Percentiles rank a stretch among this genome's conserved stretches.
Evolutionary conservation across 768 basidiomycete genomes (phyloP).

Genomic region (Pleurotus platypus): DNA sequence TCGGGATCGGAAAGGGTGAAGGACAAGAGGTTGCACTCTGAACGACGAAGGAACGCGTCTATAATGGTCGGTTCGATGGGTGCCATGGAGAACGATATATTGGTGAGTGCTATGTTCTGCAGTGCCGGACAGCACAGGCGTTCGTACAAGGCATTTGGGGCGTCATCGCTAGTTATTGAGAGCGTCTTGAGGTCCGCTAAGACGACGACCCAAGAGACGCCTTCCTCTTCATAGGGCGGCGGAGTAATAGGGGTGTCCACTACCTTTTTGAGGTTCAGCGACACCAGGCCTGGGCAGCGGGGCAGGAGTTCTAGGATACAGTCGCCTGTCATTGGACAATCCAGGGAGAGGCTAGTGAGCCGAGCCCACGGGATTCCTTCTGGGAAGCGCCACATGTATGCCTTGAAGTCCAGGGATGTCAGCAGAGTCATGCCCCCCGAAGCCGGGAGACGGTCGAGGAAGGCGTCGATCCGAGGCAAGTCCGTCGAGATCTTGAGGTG

Average conservation of each 20-base stretch:
- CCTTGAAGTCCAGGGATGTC: neutral
- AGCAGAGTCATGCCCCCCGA: neutral
- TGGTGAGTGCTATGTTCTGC: neutral
- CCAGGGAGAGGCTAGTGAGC: neutral
- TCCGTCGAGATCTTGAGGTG: neutral
- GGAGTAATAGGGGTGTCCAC: neutral
- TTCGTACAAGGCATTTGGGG: neutral
- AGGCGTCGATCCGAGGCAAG: neutral
- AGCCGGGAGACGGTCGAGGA: neutral
- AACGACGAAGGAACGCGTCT: neutral
- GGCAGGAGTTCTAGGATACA: neutral
- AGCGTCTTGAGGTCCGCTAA: neutral
- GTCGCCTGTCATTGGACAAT: slow-evolving; percentile 1
- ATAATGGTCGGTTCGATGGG: neutral
- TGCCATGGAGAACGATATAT: neutral
- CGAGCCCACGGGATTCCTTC: neutral
- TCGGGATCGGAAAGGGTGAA: neutral
- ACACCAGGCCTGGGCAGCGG: neutral
- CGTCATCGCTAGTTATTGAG: neutral
- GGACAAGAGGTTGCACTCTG: neutral
- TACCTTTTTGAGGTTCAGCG: neutral
- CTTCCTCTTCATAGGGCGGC: neutral
- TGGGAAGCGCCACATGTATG: neutral
- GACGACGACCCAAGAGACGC: neutral
- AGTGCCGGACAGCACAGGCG: neutral